These are phyloP conservation scores for Sporothrix pseudoabietina DNA, from an alignment of 2,329 filamentous ascomycete species.

Conservation along the genomic window DNA sequence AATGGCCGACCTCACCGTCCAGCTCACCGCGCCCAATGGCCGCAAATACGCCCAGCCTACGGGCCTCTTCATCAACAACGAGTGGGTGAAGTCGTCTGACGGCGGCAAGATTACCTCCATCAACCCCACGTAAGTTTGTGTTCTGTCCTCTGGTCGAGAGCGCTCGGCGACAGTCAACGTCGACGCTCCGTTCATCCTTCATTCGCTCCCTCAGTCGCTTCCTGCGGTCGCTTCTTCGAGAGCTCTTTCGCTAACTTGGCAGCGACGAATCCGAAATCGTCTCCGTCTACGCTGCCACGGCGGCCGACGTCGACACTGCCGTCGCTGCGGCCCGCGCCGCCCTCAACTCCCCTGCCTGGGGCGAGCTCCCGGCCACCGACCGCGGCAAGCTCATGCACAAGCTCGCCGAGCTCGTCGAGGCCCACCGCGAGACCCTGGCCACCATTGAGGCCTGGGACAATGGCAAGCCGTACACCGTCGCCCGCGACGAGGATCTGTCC, in stretches of 20 bases:
- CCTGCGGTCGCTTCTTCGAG: background rate
- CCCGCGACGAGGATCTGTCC: slow-evolving; percentile 28
- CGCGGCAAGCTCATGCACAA: slow-evolving; percentile 48
- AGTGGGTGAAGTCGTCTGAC: slow-evolving; percentile 69
- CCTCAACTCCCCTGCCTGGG: slow-evolving; percentile 29
- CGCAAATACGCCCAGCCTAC: slow-evolving; percentile 69
- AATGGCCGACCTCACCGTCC: slow-evolving; percentile 42
- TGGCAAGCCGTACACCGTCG: slow-evolving; percentile 59
- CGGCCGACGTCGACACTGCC: slow-evolving; percentile 31
- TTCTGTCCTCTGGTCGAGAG: background rate
- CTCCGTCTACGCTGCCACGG: slow-evolving; percentile 30
- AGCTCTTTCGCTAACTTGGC: background rate
- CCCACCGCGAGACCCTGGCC: slow-evolving; percentile 44
- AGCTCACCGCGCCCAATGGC: slow-evolving; percentile 76
- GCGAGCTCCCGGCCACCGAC: slow-evolving; percentile 29
- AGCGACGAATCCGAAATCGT: slow-evolving; percentile 31
- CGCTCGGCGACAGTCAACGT: background rate
- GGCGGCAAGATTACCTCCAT: slow-evolving; percentile 66
- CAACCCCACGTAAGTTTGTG: slow-evolving; percentile 63
- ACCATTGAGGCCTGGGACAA: slow-evolving; percentile 77
- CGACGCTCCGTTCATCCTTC: too few relatives aligned
- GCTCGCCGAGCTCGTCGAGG: slow-evolving; percentile 49
- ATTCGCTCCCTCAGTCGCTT: background rate
- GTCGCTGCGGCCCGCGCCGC: slow-evolving; percentile 34
- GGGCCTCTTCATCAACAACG: slow-evolving; percentile 81